A percentile compares a stretch with the other conserved stretches of the same genome.
phyloP scores from a whole-genome alignment of 1,284 basidiomycete species.

The Volvariella surrecta region DNA sequence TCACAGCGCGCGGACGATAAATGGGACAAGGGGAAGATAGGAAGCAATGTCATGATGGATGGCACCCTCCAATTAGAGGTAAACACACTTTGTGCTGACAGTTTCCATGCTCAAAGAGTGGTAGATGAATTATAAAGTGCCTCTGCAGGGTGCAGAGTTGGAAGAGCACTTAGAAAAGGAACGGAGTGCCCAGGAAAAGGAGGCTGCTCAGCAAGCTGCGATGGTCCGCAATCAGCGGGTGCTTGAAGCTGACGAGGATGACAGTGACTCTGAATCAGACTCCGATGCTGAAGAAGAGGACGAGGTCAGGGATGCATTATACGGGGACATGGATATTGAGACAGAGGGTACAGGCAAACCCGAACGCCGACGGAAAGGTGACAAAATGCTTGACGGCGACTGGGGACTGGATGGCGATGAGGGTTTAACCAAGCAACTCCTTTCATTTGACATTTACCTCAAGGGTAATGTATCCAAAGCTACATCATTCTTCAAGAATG shows the following conservation, averaged over 20 bases:
- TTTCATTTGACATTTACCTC: conserved; percentile 94
- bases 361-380: conserved; percentile 30
- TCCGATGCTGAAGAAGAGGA: conserved; percentile 61
- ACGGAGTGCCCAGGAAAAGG: conserved; percentile 75
- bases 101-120: not conserved
- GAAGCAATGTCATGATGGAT: conserved; percentile 74
- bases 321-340: conserved; percentile 33
- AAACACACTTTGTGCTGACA: conserved; percentile 14
- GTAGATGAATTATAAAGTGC: conserved; percentile 85
- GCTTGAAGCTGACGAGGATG: conserved; percentile 83
- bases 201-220: conserved; percentile 81
- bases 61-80: conserved; percentile 62
- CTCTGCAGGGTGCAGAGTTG: conserved; percentile 79
- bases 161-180: conserved; percentile 77
- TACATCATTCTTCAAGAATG: conserved; percentile 78
- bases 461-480: conserved; percentile 86
- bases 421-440: conserved; percentile 57
- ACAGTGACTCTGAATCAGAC: conserved; percentile 55
- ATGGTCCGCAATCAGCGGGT: conserved; percentile 79
- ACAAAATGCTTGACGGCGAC: conserved; percentile 50
- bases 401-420: conserved; percentile 71
- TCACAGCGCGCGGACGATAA: conserved; percentile 70
- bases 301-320: conserved; percentile 56
- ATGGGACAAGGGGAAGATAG: conserved; percentile 87
- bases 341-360: conserved; percentile 17